Conservation (phyloP, 202 grass and related monocot species). For the Zizania palustris region DNA sequence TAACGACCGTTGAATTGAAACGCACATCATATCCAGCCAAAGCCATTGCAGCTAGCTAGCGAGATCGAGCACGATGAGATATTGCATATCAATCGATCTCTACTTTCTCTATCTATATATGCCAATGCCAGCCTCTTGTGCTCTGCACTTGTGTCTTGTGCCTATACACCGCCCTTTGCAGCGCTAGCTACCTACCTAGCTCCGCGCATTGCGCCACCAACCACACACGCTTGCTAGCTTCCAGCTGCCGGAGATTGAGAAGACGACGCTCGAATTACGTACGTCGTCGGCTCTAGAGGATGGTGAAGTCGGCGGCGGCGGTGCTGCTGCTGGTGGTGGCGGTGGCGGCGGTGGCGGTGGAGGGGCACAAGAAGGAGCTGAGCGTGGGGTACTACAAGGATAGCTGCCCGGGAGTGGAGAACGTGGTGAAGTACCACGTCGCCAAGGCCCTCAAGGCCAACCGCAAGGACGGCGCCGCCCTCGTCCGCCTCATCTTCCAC, state of each 20-base stretch:
- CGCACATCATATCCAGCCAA: too few relatives aligned
- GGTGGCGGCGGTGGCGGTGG: conserved; percentile 16
- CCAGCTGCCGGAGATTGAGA: background rate
- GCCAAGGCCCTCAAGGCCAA: conserved; percentile 47
- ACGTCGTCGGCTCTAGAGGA: background rate
- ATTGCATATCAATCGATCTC: too few relatives aligned
- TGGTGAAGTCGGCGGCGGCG: conserved; percentile 11
- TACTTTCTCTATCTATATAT: too few relatives aligned
- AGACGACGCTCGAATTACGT: background rate
- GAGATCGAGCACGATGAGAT: too few relatives aligned
- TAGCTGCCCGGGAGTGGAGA: conserved; percentile 40
- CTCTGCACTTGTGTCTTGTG: too few relatives aligned
- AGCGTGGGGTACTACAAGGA: conserved; percentile 50
- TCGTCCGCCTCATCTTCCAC: conserved; percentile 79
- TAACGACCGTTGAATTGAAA: too few relatives aligned
- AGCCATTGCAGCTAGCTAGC: too few relatives aligned
- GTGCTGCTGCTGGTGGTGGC: background rate
- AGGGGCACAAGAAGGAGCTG: background rate
- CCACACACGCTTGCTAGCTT: too few relatives aligned
- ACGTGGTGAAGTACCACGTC: conserved; percentile 48
- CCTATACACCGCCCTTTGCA: too few relatives aligned
- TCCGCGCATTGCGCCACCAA: too few relatives aligned
- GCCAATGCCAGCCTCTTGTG: too few relatives aligned
- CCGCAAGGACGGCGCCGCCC: conserved; percentile 46
- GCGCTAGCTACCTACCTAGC: too few relatives aligned